These are phyloP conservation scores for Chamaecrista fasciculata DNA, from an alignment of 306 rosid genomes.

Conservation along the genomic window DNA sequence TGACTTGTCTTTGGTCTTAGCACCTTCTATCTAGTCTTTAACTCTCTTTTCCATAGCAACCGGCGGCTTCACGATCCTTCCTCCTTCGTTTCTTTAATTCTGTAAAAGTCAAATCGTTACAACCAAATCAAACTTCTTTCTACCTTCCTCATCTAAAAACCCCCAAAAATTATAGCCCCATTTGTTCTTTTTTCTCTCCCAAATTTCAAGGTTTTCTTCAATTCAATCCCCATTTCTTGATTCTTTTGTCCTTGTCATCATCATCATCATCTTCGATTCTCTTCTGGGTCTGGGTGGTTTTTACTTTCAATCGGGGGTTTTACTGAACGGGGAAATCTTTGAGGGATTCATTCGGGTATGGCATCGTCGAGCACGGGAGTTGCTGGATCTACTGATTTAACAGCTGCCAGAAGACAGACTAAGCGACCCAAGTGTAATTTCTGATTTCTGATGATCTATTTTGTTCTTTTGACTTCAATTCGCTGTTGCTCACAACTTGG, in stretches of 20 bases:
- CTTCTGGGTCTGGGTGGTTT: not conserved
- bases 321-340: slow-evolving; percentile 1
- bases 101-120: slow-evolving; percentile 28
- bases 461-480: slow-evolving; percentile 5
- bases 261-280: not conserved
- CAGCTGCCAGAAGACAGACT: slow-evolving; percentile 67
- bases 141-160: not conserved
- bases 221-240: not conserved
- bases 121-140: not conserved
- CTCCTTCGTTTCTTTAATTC: slow-evolving; percentile 8
- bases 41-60: not conserved
- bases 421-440: slow-evolving; percentile 88
- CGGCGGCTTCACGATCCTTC: slow-evolving; percentile 27
- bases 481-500: not conserved
- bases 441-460: not conserved
- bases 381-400: slow-evolving; percentile 77
- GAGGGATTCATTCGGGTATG: slow-evolving; percentile 50
- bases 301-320: not conserved
- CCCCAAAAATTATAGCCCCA: not conserved
- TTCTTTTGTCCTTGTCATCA: not conserved
- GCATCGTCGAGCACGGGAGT: slow-evolving; percentile 74
- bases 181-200: not conserved
- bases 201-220: not conserved
- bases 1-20: not conserved
- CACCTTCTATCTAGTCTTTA: not conserved